Conservation (phyloP, 768 basidiomycete species). For the Exsudoporus frostii region DNA sequence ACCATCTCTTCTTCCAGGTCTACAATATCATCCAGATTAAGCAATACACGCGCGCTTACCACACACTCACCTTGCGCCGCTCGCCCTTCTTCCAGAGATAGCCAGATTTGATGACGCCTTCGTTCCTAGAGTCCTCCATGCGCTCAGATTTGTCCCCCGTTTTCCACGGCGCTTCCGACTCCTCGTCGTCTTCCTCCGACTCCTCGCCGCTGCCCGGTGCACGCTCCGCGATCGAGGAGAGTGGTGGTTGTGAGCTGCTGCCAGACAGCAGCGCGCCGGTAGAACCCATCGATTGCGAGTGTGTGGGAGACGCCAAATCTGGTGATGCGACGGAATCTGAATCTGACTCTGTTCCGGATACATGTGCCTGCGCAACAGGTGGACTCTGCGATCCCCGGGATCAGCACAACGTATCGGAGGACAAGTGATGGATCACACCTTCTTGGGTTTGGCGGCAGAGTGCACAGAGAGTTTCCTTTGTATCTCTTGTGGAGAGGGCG, state of each 20-base stretch:
- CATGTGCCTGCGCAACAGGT: conserved; percentile 30
- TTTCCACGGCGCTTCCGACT: conserved; percentile 64
- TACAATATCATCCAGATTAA: conserved; percentile 30
- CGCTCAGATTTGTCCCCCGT: conserved; percentile 43
- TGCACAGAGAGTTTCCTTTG: conserved; percentile 81
- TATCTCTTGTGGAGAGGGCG: conserved; percentile 84
- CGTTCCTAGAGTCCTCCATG: conserved; percentile 52
- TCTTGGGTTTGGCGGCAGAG: conserved; percentile 52
- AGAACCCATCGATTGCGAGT: conserved; percentile 34
- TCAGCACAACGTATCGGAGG: conserved; percentile 8
- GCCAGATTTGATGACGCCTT: conserved; percentile 81
- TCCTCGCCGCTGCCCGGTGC: conserved; percentile 71
- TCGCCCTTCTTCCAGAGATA: conserved; percentile 99
- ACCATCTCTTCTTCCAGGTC: conserved; percentile 99
- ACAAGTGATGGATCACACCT: conserved; percentile 31
- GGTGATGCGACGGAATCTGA: conserved; percentile 69
- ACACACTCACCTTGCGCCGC: conserved; percentile 76
- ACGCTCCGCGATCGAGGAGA: conserved; percentile 78
- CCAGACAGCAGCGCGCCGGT: conserved; percentile 29
- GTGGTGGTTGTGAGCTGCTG: conserved; percentile 45
- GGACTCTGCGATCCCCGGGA: conserved; percentile 27
- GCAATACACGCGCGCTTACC: not conserved
- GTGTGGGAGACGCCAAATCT: conserved; percentile 43
- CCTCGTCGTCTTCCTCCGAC: conserved; percentile 72
- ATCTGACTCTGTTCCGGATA: conserved; percentile 84